A percentile compares a stretch with the other conserved stretches of the same genome.
These are phyloP conservation scores for Gryganskiella cystojenkinii DNA, from an alignment of 192 early-diverging fungal genomes.

Conservation along the genomic window DNA sequence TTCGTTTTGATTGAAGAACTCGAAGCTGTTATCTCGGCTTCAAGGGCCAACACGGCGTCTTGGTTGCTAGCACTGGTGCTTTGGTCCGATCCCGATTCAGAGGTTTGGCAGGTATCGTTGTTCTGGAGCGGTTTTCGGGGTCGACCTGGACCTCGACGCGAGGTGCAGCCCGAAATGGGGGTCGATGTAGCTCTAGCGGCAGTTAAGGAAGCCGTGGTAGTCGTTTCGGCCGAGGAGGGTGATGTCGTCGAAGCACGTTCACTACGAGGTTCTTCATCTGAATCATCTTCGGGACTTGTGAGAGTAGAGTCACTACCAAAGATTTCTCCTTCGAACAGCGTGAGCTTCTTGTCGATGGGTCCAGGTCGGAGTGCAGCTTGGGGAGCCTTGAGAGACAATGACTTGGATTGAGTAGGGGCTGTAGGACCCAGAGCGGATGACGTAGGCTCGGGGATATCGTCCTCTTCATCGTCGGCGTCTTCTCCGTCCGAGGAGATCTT, in stretches of 20 bases:
- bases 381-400: neutral
- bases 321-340: slow-evolving; percentile 15
- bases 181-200: too few species aligned
- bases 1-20: too few species aligned
- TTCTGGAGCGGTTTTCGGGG: slow-evolving; percentile 12
- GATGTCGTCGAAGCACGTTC: neutral
- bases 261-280: slow-evolving; percentile 20
- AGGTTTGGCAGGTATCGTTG: too few species aligned
- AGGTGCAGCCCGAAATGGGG: neutral
- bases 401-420: neutral
- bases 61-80: too few species aligned
- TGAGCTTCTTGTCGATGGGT: neutral
- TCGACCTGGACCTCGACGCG: slow-evolving; percentile 11
- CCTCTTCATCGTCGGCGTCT: slow-evolving; percentile 29
- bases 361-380: neutral
- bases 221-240: neutral
- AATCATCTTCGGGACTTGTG: slow-evolving; percentile 40
- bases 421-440: neutral
- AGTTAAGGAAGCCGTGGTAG: neutral
- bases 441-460: slow-evolving; percentile 1
- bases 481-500: slow-evolving; percentile 27
- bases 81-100: too few species aligned
- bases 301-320: slow-evolving; percentile 48
- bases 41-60: too few species aligned
- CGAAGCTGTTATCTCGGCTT: too few species aligned